phyloP scores from a whole-genome alignment of 2,329 filamentous ascomycete species.

The Nannizziopsis barbatae region DNA sequence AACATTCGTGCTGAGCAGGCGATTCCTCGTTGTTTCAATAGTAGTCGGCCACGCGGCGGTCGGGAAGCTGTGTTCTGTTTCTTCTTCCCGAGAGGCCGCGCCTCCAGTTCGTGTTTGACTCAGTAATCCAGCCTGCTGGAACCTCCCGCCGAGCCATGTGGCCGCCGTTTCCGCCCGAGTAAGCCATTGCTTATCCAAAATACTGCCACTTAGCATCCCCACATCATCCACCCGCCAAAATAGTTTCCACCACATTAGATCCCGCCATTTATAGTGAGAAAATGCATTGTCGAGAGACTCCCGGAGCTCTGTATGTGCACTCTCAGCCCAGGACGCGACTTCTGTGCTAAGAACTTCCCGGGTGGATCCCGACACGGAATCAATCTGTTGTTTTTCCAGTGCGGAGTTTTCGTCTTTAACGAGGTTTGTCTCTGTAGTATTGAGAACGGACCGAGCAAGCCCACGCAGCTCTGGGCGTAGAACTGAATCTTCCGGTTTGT shows the following conservation, averaged over 20 bases:
- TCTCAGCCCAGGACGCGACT: conserved; percentile 63
- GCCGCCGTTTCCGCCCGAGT: conserved; percentile 65
- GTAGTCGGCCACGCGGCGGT: conserved; percentile 54
- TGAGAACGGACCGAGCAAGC: conserved; percentile 57
- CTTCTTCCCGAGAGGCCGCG: neutral
- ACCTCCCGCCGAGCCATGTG: conserved; percentile 71
- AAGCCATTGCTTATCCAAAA: conserved; percentile 67
- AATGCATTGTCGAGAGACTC: conserved; percentile 70
- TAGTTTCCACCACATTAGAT: conserved; percentile 84
- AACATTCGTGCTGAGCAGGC: conserved; percentile 55
- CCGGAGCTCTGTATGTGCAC: conserved; percentile 72
- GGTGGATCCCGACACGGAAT: conserved; percentile 33
- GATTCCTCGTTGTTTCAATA: conserved; percentile 59
- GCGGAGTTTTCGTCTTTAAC: conserved; percentile 22
- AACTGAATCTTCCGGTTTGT: conserved; percentile 33
- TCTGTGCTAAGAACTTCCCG: conserved; percentile 45
- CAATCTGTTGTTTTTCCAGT: conserved; percentile 22
- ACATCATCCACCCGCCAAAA: conserved; percentile 94
- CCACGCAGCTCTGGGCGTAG: conserved; percentile 56
- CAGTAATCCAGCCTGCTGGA: conserved; percentile 53
- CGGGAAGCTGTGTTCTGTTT: conserved; percentile 23
- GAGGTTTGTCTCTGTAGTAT: conserved; percentile 28
- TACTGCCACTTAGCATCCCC: conserved; percentile 66
- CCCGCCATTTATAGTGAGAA: conserved; percentile 62
- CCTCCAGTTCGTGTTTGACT: conserved; percentile 7